Evolutionary conservation across 306 rosid species (phyloP).

Genomic region (Luffa acutangula): DNA sequence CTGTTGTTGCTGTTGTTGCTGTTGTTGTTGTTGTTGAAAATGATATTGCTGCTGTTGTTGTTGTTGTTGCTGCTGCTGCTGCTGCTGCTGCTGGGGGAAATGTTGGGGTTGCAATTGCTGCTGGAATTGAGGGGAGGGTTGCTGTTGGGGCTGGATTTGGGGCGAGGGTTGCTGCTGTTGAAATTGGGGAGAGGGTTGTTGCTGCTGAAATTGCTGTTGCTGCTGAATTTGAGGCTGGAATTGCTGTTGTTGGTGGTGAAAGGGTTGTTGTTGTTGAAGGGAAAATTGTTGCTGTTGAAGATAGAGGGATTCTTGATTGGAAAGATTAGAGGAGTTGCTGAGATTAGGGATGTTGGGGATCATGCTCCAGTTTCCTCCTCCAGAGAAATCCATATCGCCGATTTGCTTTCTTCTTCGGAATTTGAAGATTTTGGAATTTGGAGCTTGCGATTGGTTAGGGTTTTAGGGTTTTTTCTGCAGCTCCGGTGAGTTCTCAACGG

Average conservation of each 20-base stretch:
- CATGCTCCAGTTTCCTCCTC: constrained; percentile 77
- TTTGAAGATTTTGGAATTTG: background rate
- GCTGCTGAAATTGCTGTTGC: constrained; percentile 35
- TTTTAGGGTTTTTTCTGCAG: background rate
- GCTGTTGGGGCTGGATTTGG: constrained; percentile 16
- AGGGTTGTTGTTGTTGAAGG: constrained; percentile 21
- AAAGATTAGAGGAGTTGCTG: constrained; percentile 40
- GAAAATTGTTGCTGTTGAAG: constrained; percentile 51
- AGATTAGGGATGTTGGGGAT: constrained; percentile 51
- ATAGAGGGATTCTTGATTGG: constrained; percentile 57
- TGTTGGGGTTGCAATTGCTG: constrained; percentile 27
- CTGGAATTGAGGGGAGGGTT: constrained; percentile 20
- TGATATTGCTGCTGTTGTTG: constrained; percentile 22
- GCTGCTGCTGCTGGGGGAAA: constrained; percentile 32
- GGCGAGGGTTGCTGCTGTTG: constrained; percentile 24
- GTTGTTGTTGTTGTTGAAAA: constrained; percentile 10
- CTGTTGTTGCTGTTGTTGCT: background rate
- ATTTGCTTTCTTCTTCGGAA: background rate
- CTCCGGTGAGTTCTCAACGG: background rate
- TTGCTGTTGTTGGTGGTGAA: constrained; percentile 8
- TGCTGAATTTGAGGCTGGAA: constrained; percentile 18
- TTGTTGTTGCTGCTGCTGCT: background rate
- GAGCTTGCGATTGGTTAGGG: background rate
- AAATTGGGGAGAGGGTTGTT: constrained; percentile 23
- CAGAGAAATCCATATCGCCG: constrained; percentile 42